These are phyloP conservation scores for Metarhizium brunneum DNA, from an alignment of 2,329 filamentous ascomycete species.

Conservation along the genomic window DNA sequence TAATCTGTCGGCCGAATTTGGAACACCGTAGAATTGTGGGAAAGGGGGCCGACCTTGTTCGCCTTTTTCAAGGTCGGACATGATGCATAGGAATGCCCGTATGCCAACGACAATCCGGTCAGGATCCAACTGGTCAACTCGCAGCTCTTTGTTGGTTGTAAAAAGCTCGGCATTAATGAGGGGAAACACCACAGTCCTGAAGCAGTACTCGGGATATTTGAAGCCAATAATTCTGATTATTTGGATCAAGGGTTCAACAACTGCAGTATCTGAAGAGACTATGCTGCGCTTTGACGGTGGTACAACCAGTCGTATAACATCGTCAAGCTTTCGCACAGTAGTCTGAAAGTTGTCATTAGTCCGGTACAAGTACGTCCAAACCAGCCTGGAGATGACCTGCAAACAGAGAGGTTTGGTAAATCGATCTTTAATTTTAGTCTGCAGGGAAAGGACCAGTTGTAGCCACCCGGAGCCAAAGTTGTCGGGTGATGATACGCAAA, in stretches of 20 bases:
- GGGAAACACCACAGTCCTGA: conserved; percentile 86
- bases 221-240: conserved; percentile 91
- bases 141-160: conserved; percentile 62
- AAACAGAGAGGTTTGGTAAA: conserved; percentile 69
- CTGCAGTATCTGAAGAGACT: conserved; percentile 71
- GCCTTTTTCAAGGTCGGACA: conserved; percentile 83
- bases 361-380: conserved; percentile 93
- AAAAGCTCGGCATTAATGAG: conserved; percentile 91
- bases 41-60: conserved; percentile 74
- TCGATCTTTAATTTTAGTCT: conserved; percentile 77
- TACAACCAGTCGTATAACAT: conserved; percentile 76
- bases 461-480: conserved; percentile 82
- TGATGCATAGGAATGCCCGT: conserved; percentile 82
- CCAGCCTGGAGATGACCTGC: conserved; percentile 78
- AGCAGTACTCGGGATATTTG: conserved; percentile 89
- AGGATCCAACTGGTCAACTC: conserved; percentile 86
- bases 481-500: conserved; percentile 82
- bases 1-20: conserved; percentile 31
- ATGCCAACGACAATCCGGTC: conserved; percentile 98
- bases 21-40: conserved; percentile 53
- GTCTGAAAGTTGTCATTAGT: conserved; percentile 60
- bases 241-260: conserved; percentile 84
- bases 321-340: conserved; percentile 74
- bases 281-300: conserved; percentile 73
- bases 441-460: conserved; percentile 66